phyloP scores from a whole-genome alignment of 768 basidiomycete species.

The button mushroom (Agaricus bisporus) region DNA sequence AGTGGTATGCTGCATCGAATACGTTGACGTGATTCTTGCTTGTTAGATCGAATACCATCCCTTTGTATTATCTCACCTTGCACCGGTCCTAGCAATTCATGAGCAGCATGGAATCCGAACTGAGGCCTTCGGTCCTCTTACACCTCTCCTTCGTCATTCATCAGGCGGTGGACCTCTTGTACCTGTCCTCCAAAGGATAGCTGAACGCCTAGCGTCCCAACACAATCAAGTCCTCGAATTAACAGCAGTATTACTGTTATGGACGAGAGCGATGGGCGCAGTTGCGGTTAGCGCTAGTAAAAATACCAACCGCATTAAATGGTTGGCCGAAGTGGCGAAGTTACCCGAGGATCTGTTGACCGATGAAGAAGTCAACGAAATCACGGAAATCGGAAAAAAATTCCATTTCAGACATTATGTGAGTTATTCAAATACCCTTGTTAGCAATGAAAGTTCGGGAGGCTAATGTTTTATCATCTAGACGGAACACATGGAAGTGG shows the following conservation, averaged over 20 bases:
- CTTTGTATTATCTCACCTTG: constrained; percentile 25
- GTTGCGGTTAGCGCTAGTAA: constrained; percentile 28
- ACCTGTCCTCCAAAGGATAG: constrained; percentile 29
- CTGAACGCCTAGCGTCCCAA: constrained; percentile 18
- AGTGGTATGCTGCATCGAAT: neutral
- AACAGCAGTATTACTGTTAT: constrained; percentile 23
- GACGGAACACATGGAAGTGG: constrained; percentile 30
- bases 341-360: constrained; percentile 23
- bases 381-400: constrained; percentile 26
- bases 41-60: constrained; percentile 32
- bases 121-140: constrained; percentile 30
- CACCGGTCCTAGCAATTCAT: constrained; percentile 28
- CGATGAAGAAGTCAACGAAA: constrained; percentile 26
- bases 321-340: constrained; percentile 22
- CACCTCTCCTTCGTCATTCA: constrained; percentile 30
- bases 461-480: constrained; percentile 6
- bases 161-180: constrained; percentile 29
- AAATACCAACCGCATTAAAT: constrained; percentile 23
- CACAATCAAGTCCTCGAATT: constrained; percentile 19
- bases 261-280: constrained; percentile 26
- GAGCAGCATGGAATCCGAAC: constrained; percentile 31
- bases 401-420: constrained; percentile 31
- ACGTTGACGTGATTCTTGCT: neutral
- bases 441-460: neutral
- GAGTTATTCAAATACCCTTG: constrained; percentile 9